A percentile compares a stretch with the other conserved stretches of the same genome.
Evolutionary conservation across 371 early-diverging fungal species (phyloP).

Genomic region (Entomophthora muscae): DNA sequence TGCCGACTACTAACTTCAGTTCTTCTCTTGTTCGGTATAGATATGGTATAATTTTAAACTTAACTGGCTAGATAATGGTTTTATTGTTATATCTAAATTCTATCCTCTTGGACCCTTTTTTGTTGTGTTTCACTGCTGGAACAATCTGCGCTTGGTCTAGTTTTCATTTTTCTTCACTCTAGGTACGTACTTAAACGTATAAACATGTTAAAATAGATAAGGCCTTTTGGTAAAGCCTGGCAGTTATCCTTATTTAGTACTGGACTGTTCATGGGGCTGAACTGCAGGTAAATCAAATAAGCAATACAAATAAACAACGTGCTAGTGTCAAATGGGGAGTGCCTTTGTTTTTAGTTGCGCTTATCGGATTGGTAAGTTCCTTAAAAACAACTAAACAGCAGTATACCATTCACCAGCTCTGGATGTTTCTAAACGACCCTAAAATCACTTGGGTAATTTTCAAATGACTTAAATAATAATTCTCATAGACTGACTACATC

Average conservation of each 20-base stretch:
- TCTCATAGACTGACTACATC: slow-evolving; percentile 31
- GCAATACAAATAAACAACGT: neutral
- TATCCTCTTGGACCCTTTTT: slow-evolving; percentile 93
- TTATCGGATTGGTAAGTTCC: slow-evolving; percentile 64
- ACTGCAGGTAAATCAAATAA: neutral
- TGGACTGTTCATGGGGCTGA: neutral
- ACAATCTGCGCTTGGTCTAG: slow-evolving; percentile 54
- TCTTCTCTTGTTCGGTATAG: slow-evolving; percentile 61
- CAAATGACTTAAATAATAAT: neutral
- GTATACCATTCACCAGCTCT: slow-evolving; percentile 89
- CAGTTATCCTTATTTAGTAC: neutral
- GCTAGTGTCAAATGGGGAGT: slow-evolving; percentile 7
- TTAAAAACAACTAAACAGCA: slow-evolving; percentile 3
- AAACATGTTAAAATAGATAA: neutral
- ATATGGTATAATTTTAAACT: slow-evolving; percentile 5
- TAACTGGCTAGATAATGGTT: slow-evolving; percentile 32
- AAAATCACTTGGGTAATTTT: slow-evolving; percentile 32
- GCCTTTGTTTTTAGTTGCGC: slow-evolving; percentile 70
- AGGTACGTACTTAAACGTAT: too few relatives aligned
- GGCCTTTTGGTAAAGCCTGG: neutral
- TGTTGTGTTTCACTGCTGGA: slow-evolving; percentile 81
- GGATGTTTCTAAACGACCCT: slow-evolving; percentile 75
- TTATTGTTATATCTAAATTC: slow-evolving; percentile 77
- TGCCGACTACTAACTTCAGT: slow-evolving; percentile 50
- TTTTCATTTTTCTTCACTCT: slow-evolving; percentile 34